These are phyloP conservation scores for Beauveria sp. DNA, from an alignment of 2,329 filamentous ascomycete species.

Conservation along the genomic window DNA sequence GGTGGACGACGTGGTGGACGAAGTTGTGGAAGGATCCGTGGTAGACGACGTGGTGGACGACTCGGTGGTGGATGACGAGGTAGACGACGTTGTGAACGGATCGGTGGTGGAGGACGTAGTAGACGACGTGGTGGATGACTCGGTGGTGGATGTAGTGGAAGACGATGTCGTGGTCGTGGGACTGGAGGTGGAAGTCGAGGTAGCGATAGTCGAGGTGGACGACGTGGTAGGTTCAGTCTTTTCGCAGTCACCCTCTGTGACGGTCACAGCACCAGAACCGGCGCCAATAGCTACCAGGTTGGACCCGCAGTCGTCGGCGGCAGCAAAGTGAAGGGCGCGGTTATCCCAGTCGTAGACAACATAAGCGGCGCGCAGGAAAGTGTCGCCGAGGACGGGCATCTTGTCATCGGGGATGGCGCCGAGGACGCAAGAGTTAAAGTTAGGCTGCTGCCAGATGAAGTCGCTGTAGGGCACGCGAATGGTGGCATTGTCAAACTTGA, in stretches of 20 bases:
- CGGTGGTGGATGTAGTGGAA: not conserved
- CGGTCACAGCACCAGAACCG: slow-evolving; percentile 31
- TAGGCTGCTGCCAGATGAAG: slow-evolving; percentile 35
- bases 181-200: not conserved
- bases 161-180: not conserved
- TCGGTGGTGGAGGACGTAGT: not conserved
- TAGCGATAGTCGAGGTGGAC: not conserved
- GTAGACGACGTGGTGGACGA: not conserved
- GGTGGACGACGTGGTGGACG: not conserved
- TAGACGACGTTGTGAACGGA: not conserved
- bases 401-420: slow-evolving; percentile 37
- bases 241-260: slow-evolving; percentile 24
- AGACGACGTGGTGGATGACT: not conserved
- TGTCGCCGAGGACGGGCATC: slow-evolving; percentile 35
- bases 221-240: slow-evolving; percentile 8
- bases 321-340: slow-evolving; percentile 29
- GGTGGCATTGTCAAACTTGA: slow-evolving; percentile 36
- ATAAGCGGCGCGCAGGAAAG: slow-evolving; percentile 37
- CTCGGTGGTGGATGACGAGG: not conserved
- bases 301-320: slow-evolving; percentile 31
- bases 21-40: no score
- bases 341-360: slow-evolving; percentile 37
- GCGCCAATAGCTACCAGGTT: slow-evolving; percentile 30
- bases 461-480: slow-evolving; percentile 40
- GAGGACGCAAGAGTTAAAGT: slow-evolving; percentile 30